Evolutionary conservation across 768 basidiomycete genomes (phyloP), one percentile per base, ranked within the genome.

Genomic region (Kwoniella bestiolae): DNA sequence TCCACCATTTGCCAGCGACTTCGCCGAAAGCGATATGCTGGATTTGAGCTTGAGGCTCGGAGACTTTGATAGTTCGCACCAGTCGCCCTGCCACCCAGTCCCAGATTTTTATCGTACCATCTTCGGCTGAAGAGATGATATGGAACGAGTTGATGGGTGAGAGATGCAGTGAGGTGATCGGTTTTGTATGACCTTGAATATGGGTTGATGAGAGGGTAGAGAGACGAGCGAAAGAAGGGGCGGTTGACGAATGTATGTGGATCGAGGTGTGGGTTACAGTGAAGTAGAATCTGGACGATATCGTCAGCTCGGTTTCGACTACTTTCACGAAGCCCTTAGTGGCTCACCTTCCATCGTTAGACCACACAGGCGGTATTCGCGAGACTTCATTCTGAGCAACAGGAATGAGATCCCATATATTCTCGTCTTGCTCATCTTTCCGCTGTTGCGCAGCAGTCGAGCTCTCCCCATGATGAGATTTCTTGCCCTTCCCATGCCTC

Each of bases 51-150:
- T 87, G 14, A 89, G 87, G 65, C 7, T 89, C 86, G 29, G 84
- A 84, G 47, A 92, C 75, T 62, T 87, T 84, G 67, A 96, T 86
- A 2, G 89, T 91, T 66, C 88, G 87, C 65, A 97, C 83, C 11
- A 96, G 82, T 7, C 85, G 83, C 5, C 89, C 93, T 64, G 96
- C 94, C 38, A 94, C 82, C 80, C 90, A 94, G 82, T 98, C 93
- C 96, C 96, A 99, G 26, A 96, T 82, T 78, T 91, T 87, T 67
- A 98, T 81, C 35, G 85, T 85, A n/a, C 94, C 95, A 71, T 93
- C 90, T 65, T 88, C 74, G 7, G 91, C 91, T 52, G 87, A 89
- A 11, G 92, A 92, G 69, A 97, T 87, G 68, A 99, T 82, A 79
- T 98, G 96, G 69, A 92, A 91, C 26, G 87, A 84, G 81, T 96